Base-by-base conservation (phyloP, 192 early-diverging fungal species). In the Coemansia sp. region DNA sequence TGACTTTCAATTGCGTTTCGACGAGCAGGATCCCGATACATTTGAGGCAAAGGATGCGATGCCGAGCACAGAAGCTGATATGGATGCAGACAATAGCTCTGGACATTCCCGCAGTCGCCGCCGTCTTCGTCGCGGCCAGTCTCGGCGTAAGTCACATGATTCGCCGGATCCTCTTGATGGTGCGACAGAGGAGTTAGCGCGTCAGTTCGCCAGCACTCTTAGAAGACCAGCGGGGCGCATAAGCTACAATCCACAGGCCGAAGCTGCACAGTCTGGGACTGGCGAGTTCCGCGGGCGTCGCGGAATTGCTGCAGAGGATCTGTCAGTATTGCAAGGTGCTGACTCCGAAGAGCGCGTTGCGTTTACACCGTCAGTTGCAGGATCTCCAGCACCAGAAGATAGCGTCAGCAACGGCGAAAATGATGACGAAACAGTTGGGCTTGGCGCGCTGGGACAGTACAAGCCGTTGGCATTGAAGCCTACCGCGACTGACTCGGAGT, bases 361-460 rank as follows among this genome's bases (percentile, higher is more conserved):
- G 31, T 71, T 77, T 52, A 71, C 75, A 24, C 75, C 64, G 32
- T 76, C 74, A 27, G 20, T 22, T n/a, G 25, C 59, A 20, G 68
- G 36, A 14, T 55, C 57, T 19, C 66, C 73, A 4, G 56, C 22
- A 21, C 52, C 51, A 5, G 55, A 54, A 9, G 63, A 54, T 39
- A 64, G 63, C 63, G 29, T 14, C 39, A 46, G 39, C 25, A 51
- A 50, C 19, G 20, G 22, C 25, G 59, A 27, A 3, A 54, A 30
- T n/a, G 8, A 59, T 29, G 61, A 30, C 50, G 30, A 51, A 17
- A 27, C 30, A 14, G 55, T 31, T 0, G 61, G 21, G 36, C 14
- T 53, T 52, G 57, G 31, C 25, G 39, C 61, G 32, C 77, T 75
- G 27, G 71, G 77, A 6, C 72, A 80, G 72, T 80, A 80, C 63